Conservation (phyloP, 2,329 filamentous ascomycete species). For the Apiospora kogelbergensis region DNA sequence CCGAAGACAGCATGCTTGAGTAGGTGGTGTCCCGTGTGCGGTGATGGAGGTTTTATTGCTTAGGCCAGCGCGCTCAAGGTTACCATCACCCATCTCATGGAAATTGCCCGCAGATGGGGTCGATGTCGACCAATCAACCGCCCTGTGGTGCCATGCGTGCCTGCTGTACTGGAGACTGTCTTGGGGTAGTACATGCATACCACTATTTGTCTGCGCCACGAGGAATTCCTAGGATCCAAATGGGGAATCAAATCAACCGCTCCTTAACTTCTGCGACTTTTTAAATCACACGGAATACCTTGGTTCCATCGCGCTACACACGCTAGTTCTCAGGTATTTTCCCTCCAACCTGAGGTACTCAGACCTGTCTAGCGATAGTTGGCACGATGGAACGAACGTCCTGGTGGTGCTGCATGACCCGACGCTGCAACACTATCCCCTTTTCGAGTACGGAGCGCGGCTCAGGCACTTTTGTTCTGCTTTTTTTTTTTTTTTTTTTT, state of each 20-base stretch:
- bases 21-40: slow-evolving; percentile 1
- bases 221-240: slow-evolving; percentile 1
- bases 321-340: neutral
- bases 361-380: neutral
- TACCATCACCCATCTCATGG: slow-evolving; percentile 1
- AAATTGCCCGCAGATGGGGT: slow-evolving; percentile 3
- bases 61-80: neutral
- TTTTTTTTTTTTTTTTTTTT: neutral
- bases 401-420: neutral
- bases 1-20: neutral
- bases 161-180: neutral
- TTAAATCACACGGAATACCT: slow-evolving; percentile 3
- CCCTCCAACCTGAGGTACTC: neutral
- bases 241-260: neutral
- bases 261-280: neutral
- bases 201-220: neutral
- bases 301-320: neutral
- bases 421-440: slow-evolving; percentile 1
- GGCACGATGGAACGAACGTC: slow-evolving; percentile 5
- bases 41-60: neutral
- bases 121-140: neutral
- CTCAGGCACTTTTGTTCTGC: neutral
- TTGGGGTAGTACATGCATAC: neutral
- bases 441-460: neutral
- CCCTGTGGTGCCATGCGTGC: neutral